A percentile compares a stretch with the other conserved stretches of the same genome.
phyloP scores from a whole-genome alignment of 768 basidiomycete species.

The Xanthoconium stramineum region DNA sequence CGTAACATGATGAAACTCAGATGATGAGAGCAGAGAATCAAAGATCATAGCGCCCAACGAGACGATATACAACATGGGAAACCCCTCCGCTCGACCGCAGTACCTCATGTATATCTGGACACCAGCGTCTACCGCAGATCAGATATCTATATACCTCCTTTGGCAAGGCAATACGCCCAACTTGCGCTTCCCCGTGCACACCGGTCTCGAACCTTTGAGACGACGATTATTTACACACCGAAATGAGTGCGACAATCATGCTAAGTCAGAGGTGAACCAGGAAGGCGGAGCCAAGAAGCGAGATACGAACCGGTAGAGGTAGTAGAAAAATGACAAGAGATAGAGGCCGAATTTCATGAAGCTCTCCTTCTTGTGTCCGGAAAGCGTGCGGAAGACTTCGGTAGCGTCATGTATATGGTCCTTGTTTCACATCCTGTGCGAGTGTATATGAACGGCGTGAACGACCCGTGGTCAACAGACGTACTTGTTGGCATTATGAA shows the following conservation, averaged over 20 bases:
- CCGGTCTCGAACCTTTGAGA: not conserved
- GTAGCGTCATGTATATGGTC: conserved; percentile 99
- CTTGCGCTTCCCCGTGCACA: not conserved
- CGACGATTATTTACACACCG: conserved; percentile 58
- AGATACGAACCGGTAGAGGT: conserved; percentile 74
- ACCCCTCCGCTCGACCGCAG: not conserved
- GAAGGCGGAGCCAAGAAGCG: not conserved
- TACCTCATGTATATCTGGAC: conserved; percentile 12
- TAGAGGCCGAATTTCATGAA: conserved; percentile 95
- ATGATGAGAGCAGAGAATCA: not conserved
- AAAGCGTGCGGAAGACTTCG: conserved; percentile 95
- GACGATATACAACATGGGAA: conserved; percentile 19
- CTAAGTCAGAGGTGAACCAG: conserved; percentile 33
- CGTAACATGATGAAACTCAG: not conserved
- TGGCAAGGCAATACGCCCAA: conserved; percentile 2
- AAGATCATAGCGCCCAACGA: conserved; percentile 21
- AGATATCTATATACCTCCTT: conserved; percentile 18
- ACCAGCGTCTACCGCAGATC: conserved; percentile 10
- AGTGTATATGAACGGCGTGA: not conserved
- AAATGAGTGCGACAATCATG: conserved; percentile 86
- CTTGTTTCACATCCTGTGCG: conserved; percentile 77
- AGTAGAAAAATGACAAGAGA: conserved; percentile 88
- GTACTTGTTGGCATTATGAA: conserved; percentile 93
- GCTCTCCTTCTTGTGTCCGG: conserved; percentile 93
- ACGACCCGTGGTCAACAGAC: conserved; percentile 29